Evolutionary conservation across 2,329 filamentous ascomycete genomes (phyloP).

Genomic region (Tolypocladium paradoxum): DNA sequence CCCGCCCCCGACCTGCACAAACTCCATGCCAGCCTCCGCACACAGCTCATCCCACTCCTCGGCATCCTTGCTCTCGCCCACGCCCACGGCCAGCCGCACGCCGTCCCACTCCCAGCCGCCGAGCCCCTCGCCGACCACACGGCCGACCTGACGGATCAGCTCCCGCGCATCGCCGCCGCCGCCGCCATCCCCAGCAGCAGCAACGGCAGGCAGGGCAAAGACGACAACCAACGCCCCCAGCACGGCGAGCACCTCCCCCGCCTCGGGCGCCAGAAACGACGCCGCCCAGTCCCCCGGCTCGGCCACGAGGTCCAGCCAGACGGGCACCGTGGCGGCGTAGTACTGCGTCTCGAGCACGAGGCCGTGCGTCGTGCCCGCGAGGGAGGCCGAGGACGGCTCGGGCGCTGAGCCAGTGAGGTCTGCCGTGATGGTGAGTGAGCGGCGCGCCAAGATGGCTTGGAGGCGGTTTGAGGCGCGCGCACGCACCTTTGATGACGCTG

Average conservation of each 20-base stretch:
- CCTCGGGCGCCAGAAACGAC: slow-evolving; percentile 50
- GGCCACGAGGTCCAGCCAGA: slow-evolving; percentile 56
- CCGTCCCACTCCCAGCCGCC: slow-evolving; percentile 57
- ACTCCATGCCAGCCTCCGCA: slow-evolving; percentile 48
- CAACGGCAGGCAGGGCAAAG: slow-evolving; percentile 15
- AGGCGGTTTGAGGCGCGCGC: not conserved
- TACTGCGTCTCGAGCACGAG: slow-evolving; percentile 47
- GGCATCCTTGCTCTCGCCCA: slow-evolving; percentile 34
- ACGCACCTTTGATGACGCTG: slow-evolving; percentile 42
- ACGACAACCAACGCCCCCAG: slow-evolving; percentile 47
- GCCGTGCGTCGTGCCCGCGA: slow-evolving; percentile 50
- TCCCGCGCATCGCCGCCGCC: slow-evolving; percentile 17
- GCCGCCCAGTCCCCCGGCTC: slow-evolving; percentile 42
- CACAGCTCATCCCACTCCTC: slow-evolving; percentile 54
- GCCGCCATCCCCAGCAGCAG: slow-evolving; percentile 1
- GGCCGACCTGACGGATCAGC: slow-evolving; percentile 41
- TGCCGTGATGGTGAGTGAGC: slow-evolving; percentile 12
- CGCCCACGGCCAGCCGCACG: slow-evolving; percentile 47
- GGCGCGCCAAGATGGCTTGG: not conserved
- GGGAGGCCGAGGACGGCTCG: slow-evolving; percentile 24
- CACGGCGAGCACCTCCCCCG: slow-evolving; percentile 48
- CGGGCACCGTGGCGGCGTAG: slow-evolving; percentile 48
- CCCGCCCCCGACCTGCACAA: slow-evolving; percentile 39
- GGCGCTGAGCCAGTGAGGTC: slow-evolving; percentile 41
- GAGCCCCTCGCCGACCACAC: slow-evolving; percentile 44